These are phyloP conservation scores for Cornus controversa DNA, from an alignment of 148 eudicot species.

Conservation along the genomic window DNA sequence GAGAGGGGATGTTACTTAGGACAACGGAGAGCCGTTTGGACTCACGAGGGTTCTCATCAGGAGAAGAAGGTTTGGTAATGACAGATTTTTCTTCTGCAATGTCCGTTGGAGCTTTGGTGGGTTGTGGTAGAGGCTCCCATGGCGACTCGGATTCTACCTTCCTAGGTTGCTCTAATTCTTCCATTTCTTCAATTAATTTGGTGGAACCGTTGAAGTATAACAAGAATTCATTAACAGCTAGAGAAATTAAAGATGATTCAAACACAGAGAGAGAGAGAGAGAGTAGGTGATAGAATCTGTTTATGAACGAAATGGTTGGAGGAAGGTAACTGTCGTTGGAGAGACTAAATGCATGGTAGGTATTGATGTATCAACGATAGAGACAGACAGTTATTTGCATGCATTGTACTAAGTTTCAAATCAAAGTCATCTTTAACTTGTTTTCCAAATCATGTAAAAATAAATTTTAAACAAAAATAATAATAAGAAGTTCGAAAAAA, in stretches of 20 bases:
- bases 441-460: too few relatives aligned
- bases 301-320: not conserved
- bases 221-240: not conserved
- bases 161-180: constrained; percentile 27
- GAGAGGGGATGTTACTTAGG: constrained; percentile 39
- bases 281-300: not conserved
- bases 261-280: too few relatives aligned
- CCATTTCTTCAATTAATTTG: constrained; percentile 22
- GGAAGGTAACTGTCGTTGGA: constrained; percentile 16
- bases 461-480: too few relatives aligned
- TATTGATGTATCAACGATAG: too few relatives aligned
- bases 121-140: constrained; percentile 5
- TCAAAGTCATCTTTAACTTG: too few relatives aligned
- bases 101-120: constrained; percentile 24
- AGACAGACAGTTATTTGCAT: too few relatives aligned
- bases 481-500: too few relatives aligned
- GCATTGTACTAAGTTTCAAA: too few relatives aligned
- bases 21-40: constrained; percentile 40
- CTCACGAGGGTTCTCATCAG: constrained; percentile 47
- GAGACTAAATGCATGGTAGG: not conserved
- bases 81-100: constrained; percentile 46
- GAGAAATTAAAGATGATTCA: too few relatives aligned
- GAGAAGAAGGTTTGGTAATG: constrained; percentile 27
- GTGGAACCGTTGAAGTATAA: not conserved
- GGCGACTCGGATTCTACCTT: constrained; percentile 36